Percentiles rank a stretch among this genome's conserved stretches.
These are phyloP conservation scores for Priceomyces fermenticarens DNA, from an alignment of 805 yeast genomes.

Conservation along the genomic window DNA sequence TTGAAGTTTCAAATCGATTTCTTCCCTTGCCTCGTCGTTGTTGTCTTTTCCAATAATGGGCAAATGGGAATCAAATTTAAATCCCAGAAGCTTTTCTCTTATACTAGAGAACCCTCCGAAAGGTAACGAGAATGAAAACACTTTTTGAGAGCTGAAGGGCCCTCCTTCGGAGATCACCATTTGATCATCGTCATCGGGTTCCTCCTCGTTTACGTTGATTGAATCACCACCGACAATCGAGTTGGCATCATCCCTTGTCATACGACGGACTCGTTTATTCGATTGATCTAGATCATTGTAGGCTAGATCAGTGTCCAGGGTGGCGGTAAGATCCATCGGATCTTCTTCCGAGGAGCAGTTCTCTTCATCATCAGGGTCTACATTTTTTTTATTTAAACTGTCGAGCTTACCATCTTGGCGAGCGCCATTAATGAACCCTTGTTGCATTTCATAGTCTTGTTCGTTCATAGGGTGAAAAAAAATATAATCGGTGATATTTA, in stretches of 20 bases:
- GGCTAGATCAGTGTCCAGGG: background rate
- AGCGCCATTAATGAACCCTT: no score
- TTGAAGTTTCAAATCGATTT: conserved; percentile 39
- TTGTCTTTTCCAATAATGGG: conserved; percentile 15
- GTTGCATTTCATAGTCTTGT: no score
- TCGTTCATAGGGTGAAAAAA: no score
- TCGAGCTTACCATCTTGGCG: no score
- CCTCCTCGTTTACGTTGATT: conserved; percentile 12
- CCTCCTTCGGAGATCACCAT: conserved; percentile 8
- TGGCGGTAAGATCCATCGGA: conserved; percentile 2
- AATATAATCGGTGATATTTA: no score
- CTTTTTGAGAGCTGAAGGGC: conserved; percentile 35
- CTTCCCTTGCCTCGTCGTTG: conserved; percentile 15
- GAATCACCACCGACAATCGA: conserved; percentile 53
- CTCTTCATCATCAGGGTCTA: background rate
- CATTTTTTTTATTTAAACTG: background rate
- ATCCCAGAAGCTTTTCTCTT: conserved; percentile 19
- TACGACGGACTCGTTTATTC: conserved; percentile 5
- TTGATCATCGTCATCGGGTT: conserved; percentile 8
- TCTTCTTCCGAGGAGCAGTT: conserved; percentile 2
- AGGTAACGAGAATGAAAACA: conserved; percentile 58
- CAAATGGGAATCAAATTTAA: conserved; percentile 18
- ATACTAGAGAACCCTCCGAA: conserved; percentile 44
- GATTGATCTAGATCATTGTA: background rate
- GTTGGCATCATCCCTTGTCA: conserved; percentile 35